Conservation (phyloP, 768 basidiomycete species). For the Mycena maculata region DNA sequence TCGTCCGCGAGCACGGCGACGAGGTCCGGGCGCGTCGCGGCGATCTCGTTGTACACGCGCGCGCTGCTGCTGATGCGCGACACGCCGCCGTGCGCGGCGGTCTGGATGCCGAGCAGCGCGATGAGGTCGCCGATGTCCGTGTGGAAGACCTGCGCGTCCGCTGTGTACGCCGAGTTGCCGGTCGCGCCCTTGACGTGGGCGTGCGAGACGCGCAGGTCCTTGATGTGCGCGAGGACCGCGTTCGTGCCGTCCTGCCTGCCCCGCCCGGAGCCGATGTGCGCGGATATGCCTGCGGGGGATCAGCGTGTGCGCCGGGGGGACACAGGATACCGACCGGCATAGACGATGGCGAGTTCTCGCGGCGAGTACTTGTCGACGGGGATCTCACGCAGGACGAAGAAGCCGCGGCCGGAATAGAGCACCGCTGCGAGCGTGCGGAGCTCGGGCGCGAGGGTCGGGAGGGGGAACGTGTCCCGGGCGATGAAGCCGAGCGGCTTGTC, state of each 20-base stretch:
- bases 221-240: conserved; percentile 59
- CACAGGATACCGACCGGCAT: conserved; percentile 51
- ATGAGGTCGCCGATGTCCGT: conserved; percentile 61
- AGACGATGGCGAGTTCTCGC: conserved; percentile 54
- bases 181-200: conserved; percentile 58
- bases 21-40: conserved; percentile 57
- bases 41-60: conserved; percentile 59
- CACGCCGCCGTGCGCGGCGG: conserved; percentile 56
- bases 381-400: conserved; percentile 61
- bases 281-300: conserved; percentile 55
- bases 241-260: conserved; percentile 57
- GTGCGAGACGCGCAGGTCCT: conserved; percentile 57
- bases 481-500: conserved; percentile 50
- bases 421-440: conserved; percentile 53
- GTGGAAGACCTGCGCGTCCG: conserved; percentile 63
- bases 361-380: conserved; percentile 56
- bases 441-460: conserved; percentile 51
- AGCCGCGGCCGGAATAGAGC: conserved; percentile 58
- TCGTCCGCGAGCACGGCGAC: conserved; percentile 53
- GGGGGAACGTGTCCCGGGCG: conserved; percentile 54
- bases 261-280: conserved; percentile 57
- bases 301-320: conserved; percentile 26
- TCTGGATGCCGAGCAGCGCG: conserved; percentile 55
- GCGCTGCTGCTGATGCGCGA: conserved; percentile 57
- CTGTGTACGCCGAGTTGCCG: conserved; percentile 59